phyloP scores from a whole-genome alignment of 2,329 filamentous ascomycete species.

The Neonectria neomacrospora region DNA sequence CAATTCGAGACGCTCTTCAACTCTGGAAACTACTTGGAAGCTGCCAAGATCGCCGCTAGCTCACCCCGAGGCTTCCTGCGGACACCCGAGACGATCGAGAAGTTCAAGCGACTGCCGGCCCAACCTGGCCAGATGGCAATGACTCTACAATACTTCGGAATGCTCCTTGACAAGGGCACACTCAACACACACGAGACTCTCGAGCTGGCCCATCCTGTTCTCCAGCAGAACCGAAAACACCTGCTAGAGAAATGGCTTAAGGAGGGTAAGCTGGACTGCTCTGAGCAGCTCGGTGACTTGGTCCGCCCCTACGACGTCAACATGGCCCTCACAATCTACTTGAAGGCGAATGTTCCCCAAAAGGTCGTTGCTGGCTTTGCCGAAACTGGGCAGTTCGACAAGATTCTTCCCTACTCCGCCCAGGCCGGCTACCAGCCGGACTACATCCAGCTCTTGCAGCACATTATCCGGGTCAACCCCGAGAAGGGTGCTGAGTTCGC shows the following conservation, averaged over 20 bases:
- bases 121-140: slow-evolving; percentile 89
- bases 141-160: slow-evolving; percentile 97
- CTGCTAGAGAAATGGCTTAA: slow-evolving; percentile 97
- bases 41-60: slow-evolving; percentile 95
- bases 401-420: slow-evolving; percentile 91
- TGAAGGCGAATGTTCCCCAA: slow-evolving; percentile 88
- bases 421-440: slow-evolving; percentile 93
- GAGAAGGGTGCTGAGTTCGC: slow-evolving; percentile 97
- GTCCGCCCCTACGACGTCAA: slow-evolving; percentile 90
- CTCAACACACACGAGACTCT: slow-evolving; percentile 94
- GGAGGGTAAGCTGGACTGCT: slow-evolving; percentile 95
- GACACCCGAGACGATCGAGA: slow-evolving; percentile 93
- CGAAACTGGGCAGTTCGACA: slow-evolving; percentile 95
- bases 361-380: slow-evolving; percentile 97
- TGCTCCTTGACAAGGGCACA: slow-evolving; percentile 93
- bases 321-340: slow-evolving; percentile 88
- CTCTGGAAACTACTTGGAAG: slow-evolving; percentile 83
- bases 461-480: slow-evolving; percentile 89
- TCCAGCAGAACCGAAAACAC: slow-evolving; percentile 94
- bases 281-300: slow-evolving; percentile 95
- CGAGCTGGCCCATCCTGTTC: slow-evolving; percentile 90
- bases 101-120: slow-evolving; percentile 87
- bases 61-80: slow-evolving; percentile 95
- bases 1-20: slow-evolving; percentile 91
- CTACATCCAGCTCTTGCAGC: slow-evolving; percentile 90